phyloP scores from a whole-genome alignment of 192 early-diverging fungal genomes.

The Chytriomyces confervae region DNA sequence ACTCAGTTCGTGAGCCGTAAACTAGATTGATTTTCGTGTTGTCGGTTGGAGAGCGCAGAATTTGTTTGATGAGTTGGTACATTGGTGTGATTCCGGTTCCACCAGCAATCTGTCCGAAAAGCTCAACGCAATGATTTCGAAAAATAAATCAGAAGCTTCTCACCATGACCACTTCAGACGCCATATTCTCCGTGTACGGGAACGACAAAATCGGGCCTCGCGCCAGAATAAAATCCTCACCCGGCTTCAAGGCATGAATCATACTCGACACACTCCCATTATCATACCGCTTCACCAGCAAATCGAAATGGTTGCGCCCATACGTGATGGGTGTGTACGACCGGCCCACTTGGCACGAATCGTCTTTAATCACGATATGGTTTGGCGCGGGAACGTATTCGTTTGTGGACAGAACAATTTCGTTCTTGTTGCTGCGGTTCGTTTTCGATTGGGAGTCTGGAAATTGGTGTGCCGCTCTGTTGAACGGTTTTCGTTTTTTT shows the following conservation, averaged over 20 bases:
- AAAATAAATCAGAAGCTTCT: conserved; percentile 61
- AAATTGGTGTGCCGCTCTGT: conserved; percentile 15
- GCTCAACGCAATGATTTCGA: not conserved
- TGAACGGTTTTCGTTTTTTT: no score
- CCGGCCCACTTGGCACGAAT: conserved; percentile 67
- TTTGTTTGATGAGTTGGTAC: conserved; percentile 88
- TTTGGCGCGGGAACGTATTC: conserved; percentile 43
- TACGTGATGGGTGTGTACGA: conserved; percentile 80
- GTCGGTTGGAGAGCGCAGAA: conserved; percentile 82
- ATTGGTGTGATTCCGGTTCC: conserved; percentile 95
- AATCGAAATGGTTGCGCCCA: conserved; percentile 68
- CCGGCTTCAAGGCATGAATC: conserved; percentile 31
- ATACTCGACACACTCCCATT: conserved; percentile 61
- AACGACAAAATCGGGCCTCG: conserved; percentile 80
- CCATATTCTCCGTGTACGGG: conserved; percentile 67
- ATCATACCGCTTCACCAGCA: conserved; percentile 82
- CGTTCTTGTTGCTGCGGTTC: not conserved
- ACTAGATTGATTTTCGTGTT: conserved; percentile 83
- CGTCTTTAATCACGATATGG: conserved; percentile 66
- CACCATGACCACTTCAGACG: conserved; percentile 77
- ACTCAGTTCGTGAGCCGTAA: conserved; percentile 84
- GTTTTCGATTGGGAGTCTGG: not conserved
- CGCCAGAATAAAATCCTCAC: conserved; percentile 32
- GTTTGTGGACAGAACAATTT: conserved; percentile 11
- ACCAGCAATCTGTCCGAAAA: conserved; percentile 71